Evolutionary conservation across 139 green algal species (phyloP).

Genomic region (Chlorella sorokiniana): DNA sequence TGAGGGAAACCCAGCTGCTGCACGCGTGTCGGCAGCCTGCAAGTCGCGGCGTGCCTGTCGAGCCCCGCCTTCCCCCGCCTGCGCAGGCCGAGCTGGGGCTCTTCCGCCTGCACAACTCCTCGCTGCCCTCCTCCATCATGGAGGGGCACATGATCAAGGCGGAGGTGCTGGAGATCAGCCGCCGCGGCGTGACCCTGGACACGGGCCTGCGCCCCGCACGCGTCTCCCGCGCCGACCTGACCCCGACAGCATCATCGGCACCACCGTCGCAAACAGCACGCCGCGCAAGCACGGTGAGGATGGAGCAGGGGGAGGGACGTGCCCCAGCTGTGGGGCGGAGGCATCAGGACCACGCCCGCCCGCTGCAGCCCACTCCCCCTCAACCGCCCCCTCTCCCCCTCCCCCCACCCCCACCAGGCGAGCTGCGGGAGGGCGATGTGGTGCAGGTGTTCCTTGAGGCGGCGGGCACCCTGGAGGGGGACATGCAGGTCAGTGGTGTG

Average conservation of each 20-base stretch:
- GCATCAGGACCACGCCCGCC: neutral
- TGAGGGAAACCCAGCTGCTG: neutral
- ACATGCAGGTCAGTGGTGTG: conserved; percentile 34
- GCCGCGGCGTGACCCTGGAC: conserved; percentile 34
- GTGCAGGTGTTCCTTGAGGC: conserved; percentile 45
- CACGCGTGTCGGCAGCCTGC: neutral
- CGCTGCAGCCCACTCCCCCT: neutral
- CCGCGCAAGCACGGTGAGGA: neutral
- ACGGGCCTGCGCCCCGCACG: conserved; percentile 32
- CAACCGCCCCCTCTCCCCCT: neutral
- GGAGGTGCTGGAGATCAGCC: conserved; percentile 31
- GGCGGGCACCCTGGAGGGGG: conserved; percentile 39
- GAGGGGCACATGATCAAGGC: conserved; percentile 46
- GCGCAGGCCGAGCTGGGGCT: conserved; percentile 35
- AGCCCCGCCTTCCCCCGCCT: neutral
- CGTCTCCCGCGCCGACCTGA: conserved; percentile 25
- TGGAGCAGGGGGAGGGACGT: neutral
- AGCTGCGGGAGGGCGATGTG: conserved; percentile 39
- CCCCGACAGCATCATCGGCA: conserved; percentile 35
- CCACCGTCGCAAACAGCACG: neutral
- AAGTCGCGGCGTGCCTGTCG: no score
- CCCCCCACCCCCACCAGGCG: neutral
- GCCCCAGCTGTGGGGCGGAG: neutral
- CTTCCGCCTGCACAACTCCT: conserved; percentile 41
- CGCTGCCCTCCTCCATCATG: neutral